Evolutionary conservation across 371 early-diverging fungal genomes (phyloP), one percentile per base, ranked within the genome.

Genomic region (Mortierella sp.): DNA sequence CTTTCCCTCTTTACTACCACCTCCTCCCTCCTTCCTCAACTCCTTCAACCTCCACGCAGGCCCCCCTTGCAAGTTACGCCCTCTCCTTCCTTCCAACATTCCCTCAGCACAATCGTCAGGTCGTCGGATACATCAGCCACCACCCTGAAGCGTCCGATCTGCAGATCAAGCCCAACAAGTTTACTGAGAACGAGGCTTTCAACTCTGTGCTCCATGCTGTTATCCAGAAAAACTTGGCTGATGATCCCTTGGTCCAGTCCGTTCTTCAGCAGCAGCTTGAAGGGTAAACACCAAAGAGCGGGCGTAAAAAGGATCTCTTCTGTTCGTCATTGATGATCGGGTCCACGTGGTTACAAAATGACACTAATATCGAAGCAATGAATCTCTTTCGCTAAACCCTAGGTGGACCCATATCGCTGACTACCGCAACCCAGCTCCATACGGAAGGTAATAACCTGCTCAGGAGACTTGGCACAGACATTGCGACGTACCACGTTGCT

Each of bases 321-420:
- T 37, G 21, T 40, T 21, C 67, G 67, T 67, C 40, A 31, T 40
- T 8, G 24, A 40, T 40, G 55, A 73, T 51, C 24, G 37, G 72
- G 5, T 37, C 31, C 14, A n/a, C 2, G 14, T 1, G 28, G 4
- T 3, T 26, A 14, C 14, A 14, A 14, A 4, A 28, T 5, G 28
- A 11, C 9, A 53, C 28, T 72, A 37, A 55, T n/a, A 1, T 4
- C 31, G 4, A 9, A 69, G 0, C 16, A 24, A 64, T 43, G 16
- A 31, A 50, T 50, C 46, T 70, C 43, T 55, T 54, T 69, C 37
- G 31, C n/a, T 43, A 14, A 1, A 43, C 46, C 2, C 13, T 48
- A 84, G 85, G 10, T 86, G 86, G 86, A 86, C 86, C 4, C 86
- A 86, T 31, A 77, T 86, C 26, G 70, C 80, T 2, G 86, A 86